Conservation (phyloP, 164 flowering plant species). For the Tinospora cordifolia region DNA sequence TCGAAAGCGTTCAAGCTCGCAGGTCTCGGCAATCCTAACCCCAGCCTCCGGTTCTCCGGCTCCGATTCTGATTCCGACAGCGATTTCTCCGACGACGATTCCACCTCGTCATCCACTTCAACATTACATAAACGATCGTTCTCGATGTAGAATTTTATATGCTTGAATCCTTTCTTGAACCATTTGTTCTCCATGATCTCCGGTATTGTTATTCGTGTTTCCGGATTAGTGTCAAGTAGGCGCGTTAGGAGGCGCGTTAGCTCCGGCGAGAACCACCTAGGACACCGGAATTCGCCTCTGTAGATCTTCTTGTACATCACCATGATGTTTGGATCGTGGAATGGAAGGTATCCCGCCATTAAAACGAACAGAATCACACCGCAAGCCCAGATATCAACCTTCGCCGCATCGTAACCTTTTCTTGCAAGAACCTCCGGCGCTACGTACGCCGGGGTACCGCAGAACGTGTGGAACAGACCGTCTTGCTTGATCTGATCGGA, state of each 20-base stretch:
- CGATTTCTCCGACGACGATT: constrained; percentile 34
- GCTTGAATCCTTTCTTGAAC: constrained; percentile 69
- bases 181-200: constrained; percentile 58
- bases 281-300: constrained; percentile 65
- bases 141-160: constrained; percentile 59
- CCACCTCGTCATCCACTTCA: constrained; percentile 25
- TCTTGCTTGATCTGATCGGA: constrained; percentile 74
- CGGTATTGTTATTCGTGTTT: constrained; percentile 54
- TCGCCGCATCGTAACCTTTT: constrained; percentile 64
- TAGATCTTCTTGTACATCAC: constrained; percentile 74
- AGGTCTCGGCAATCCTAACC: constrained; percentile 43
- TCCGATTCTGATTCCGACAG: constrained; percentile 45
- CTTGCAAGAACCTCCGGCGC: constrained; percentile 71
- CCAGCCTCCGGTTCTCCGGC: constrained; percentile 25
- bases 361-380: constrained; percentile 66
- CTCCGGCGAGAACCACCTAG: constrained; percentile 71
- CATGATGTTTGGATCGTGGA: constrained; percentile 69
- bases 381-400: constrained; percentile 77
- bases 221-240: constrained; percentile 62
- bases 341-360: constrained; percentile 72
- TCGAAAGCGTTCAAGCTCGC: constrained; percentile 77
- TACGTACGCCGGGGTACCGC: constrained; percentile 80
- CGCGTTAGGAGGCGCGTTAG: constrained; percentile 28
- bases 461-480: constrained; percentile 70
- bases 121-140: constrained; percentile 45